Percentiles rank a stretch among this genome's conserved stretches.
These are phyloP conservation scores for Phytophthora syringae DNA, from an alignment of 352 stramenopile genomes.

Conservation along the genomic window DNA sequence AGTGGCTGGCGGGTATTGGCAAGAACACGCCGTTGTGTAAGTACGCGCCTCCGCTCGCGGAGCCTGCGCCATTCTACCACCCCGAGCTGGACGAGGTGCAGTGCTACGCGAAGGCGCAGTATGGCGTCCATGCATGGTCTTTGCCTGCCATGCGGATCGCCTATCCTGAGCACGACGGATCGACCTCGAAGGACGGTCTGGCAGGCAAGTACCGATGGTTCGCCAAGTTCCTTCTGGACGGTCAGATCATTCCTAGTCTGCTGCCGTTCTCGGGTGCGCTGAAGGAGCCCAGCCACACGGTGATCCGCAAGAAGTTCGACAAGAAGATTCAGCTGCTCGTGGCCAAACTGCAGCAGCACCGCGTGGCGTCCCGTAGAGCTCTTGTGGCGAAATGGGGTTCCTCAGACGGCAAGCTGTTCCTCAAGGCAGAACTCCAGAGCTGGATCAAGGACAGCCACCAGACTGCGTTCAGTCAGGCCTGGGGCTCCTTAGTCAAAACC, in stretches of 20 bases:
- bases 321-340: conserved; percentile 87
- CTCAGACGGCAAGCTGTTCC: conserved; percentile 44
- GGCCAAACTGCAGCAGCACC: conserved; percentile 54
- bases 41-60: conserved; percentile 62
- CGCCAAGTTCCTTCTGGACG: conserved; percentile 84
- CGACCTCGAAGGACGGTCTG: conserved; percentile 45
- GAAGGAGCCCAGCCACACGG: conserved; percentile 93
- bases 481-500: conserved; percentile 41
- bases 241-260: conserved; percentile 61
- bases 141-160: conserved; percentile 64
- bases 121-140: conserved; percentile 72
- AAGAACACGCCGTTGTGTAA: conserved; percentile 78
- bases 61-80: conserved; percentile 74
- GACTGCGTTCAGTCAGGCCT: conserved; percentile 52
- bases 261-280: conserved; percentile 85
- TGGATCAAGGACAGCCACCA: conserved; percentile 73
- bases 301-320: conserved; percentile 89
- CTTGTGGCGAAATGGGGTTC: conserved; percentile 54
- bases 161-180: conserved; percentile 50
- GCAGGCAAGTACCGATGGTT: conserved; percentile 80
- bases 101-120: conserved; percentile 82
- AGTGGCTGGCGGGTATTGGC: conserved; percentile 94
- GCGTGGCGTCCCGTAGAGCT: conserved; percentile 48
- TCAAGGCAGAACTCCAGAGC: conserved; percentile 55
- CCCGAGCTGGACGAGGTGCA: conserved; percentile 64